A percentile compares a stretch with the other conserved stretches of the same genome.
Conservation (phyloP, 257 asterid species). For the Gentiana macrophylla region DNA sequence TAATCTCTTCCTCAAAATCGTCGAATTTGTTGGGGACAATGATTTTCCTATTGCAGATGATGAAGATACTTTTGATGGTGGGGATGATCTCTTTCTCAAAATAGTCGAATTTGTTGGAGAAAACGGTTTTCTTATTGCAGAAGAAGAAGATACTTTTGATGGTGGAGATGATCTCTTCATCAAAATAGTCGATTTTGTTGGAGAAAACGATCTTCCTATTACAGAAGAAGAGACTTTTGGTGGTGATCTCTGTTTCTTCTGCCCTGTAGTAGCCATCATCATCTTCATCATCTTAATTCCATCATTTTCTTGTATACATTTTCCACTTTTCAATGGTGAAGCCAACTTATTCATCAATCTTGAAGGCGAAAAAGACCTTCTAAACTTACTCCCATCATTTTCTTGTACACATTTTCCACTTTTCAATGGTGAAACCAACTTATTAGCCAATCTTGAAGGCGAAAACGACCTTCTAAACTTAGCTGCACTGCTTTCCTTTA, state of each 20-base stretch:
- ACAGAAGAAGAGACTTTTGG: too few relatives aligned
- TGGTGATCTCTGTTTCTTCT: too few relatives aligned
- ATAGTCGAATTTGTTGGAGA: conserved; percentile 5
- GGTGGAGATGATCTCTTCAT: too few relatives aligned
- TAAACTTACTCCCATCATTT: conserved; percentile 36
- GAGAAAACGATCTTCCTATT: too few relatives aligned
- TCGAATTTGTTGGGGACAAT: conserved; percentile 17
- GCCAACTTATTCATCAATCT: conserved; percentile 39
- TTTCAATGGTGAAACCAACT: conserved; percentile 38
- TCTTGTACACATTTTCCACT: conserved; percentile 22
- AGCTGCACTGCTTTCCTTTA: too few relatives aligned
- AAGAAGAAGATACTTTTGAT: too few relatives aligned
- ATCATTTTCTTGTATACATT: conserved; percentile 34
- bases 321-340: conserved; percentile 41
- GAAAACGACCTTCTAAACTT: conserved; percentile 43
- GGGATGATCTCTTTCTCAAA: conserved; percentile 57
- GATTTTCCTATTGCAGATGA: conserved; percentile 27
- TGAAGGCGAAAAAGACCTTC: conserved; percentile 63
- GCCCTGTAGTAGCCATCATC: too few relatives aligned
- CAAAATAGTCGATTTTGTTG: background rate
- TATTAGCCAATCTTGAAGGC: conserved; percentile 52
- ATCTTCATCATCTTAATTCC: conserved; percentile 22
- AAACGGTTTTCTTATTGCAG: too few relatives aligned
- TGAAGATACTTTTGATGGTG: conserved; percentile 22
- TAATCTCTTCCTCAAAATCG: conserved; percentile 20